These are phyloP conservation scores for Chamaenerion angustifolium DNA, from an alignment of 345 rosid genomes.

Conservation along the genomic window DNA sequence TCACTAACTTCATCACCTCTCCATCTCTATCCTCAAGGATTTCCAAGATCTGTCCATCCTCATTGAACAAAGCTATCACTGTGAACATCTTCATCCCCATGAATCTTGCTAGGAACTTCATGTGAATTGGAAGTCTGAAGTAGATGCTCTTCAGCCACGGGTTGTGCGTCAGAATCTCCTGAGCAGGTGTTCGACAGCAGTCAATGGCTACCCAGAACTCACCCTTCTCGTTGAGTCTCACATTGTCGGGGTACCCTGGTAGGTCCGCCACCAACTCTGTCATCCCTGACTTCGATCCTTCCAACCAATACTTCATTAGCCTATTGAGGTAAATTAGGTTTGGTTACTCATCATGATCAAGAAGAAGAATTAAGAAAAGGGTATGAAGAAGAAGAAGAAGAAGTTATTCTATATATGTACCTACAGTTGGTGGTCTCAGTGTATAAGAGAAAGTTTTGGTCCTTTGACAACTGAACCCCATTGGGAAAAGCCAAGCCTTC, in stretches of 20 bases:
- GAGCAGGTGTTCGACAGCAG: slow-evolving; percentile 78
- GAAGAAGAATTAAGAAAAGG: too few relatives aligned
- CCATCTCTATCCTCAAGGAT: slow-evolving; percentile 85
- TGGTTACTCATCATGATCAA: too few relatives aligned
- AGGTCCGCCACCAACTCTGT: slow-evolving; percentile 46
- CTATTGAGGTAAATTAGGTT: slow-evolving; percentile 16
- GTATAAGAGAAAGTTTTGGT: slow-evolving; percentile 70
- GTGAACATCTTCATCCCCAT: slow-evolving; percentile 98
- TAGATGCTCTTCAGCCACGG: slow-evolving; percentile 77
- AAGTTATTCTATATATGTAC: slow-evolving; percentile 11
- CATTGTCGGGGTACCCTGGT: slow-evolving; percentile 95
- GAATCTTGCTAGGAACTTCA: slow-evolving; percentile 51
- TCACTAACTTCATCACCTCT: slow-evolving; percentile 76
- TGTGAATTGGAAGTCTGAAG: slow-evolving; percentile 55
- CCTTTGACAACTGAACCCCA: slow-evolving; percentile 70
- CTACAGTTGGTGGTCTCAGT: slow-evolving; percentile 96
- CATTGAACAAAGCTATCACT: slow-evolving; percentile 43
- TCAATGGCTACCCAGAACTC: slow-evolving; percentile 96
- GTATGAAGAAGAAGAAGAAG: not conserved
- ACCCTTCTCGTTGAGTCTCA: slow-evolving; percentile 63
- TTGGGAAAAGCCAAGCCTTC: slow-evolving; percentile 92
- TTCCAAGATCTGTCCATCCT: slow-evolving; percentile 52
- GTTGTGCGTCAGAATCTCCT: slow-evolving; percentile 51
- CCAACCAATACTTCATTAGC: slow-evolving; percentile 81
- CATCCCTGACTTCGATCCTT: slow-evolving; percentile 43